Base-by-base conservation (phyloP, 2,329 filamentous ascomycete species). In the Ceratocystis alfenasii region DNA sequence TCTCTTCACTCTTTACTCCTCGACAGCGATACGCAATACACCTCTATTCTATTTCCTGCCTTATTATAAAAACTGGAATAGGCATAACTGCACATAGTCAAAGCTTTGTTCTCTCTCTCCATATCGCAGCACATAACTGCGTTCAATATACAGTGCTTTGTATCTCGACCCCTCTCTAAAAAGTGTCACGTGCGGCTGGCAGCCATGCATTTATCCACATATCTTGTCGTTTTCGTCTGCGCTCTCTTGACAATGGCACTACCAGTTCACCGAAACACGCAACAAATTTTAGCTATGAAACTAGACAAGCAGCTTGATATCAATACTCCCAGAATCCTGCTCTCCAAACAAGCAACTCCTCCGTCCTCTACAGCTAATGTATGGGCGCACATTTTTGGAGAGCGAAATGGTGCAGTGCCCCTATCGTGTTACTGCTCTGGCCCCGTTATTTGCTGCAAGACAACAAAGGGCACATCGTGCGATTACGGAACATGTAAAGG, bases 401-500 rank as follows among this genome's bases (percentile, higher is more conserved):
- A 59, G 22, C 53, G 50, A 36, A 53, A 66, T 50, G 65, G 65
- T n/a, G 65, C 65, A 17, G 50, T 66, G 3, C 65, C 65, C 5
- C 44, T 66, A 20, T 60, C 50, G 10, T 66, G 65, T 22, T 45
- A 48, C 45, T 66, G 65, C 36, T 46, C 41, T n/a, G 62, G 53
- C 7, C 28, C 25, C 17, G 65, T 64, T 41, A 66, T 66, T 57
- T 66, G 65, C 55, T 66, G 65, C 62, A 62, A 66, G 17, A 66
- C 65, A 20, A 66, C 65, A 8, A 66, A 66, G 61, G 61, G 65
- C 17, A 46, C 36, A 50, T 36, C 44, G 20, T 66, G 65, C 57
- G 62, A 53, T 12, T 66, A 66, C 20, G 65, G 65, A 30, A 50
- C 57, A 10, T 66, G 65, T 30, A 53, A 61, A 41, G n/a, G 17